Evolutionary conservation across 495 filamentous ascomycete genomes (phyloP).

Genomic region (Aspergillus ostianus): DNA sequence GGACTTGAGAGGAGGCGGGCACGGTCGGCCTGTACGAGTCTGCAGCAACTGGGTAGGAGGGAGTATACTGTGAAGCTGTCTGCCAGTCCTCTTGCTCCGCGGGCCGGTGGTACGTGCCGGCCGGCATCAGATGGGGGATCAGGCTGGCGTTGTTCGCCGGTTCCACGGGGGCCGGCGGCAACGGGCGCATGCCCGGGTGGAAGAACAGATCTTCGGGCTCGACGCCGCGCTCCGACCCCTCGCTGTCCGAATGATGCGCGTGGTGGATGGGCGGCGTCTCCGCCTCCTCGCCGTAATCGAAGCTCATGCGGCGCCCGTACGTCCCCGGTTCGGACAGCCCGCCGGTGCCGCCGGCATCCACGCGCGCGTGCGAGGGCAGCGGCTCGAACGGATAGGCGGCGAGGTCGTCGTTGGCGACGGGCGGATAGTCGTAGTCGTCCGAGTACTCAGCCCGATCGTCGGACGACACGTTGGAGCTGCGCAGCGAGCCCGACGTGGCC

Average conservation of each 20-base stretch:
- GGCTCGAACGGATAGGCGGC: constrained; percentile 62
- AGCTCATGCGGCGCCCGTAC: constrained; percentile 71
- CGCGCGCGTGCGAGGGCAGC: constrained; percentile 51
- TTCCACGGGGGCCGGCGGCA: constrained; percentile 74
- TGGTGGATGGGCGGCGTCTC: constrained; percentile 49
- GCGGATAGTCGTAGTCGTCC: constrained; percentile 43
- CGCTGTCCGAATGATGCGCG: constrained; percentile 51
- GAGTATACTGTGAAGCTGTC: constrained; percentile 40
- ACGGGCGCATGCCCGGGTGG: constrained; percentile 78
- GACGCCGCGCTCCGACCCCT: constrained; percentile 52
- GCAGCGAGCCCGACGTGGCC: constrained; percentile 30
- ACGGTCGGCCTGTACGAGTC: constrained; percentile 46
- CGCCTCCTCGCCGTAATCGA: constrained; percentile 87
- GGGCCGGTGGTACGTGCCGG: constrained; percentile 54
- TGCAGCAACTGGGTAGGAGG: constrained; percentile 42
- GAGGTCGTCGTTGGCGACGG: constrained; percentile 39
- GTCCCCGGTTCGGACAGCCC: constrained; percentile 72
- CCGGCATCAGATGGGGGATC: constrained; percentile 52
- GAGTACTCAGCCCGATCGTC: constrained; percentile 33
- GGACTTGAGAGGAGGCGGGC: constrained; percentile 57
- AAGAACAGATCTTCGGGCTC: constrained; percentile 90
- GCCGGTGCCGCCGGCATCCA: constrained; percentile 83
- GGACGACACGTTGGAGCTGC: constrained; percentile 37
- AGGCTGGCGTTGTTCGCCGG: constrained; percentile 42
- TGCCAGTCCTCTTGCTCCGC: constrained; percentile 37